Evolutionary conservation across 192 early-diverging fungal species (phyloP).

Genomic region (Mortierella antarctica): DNA sequence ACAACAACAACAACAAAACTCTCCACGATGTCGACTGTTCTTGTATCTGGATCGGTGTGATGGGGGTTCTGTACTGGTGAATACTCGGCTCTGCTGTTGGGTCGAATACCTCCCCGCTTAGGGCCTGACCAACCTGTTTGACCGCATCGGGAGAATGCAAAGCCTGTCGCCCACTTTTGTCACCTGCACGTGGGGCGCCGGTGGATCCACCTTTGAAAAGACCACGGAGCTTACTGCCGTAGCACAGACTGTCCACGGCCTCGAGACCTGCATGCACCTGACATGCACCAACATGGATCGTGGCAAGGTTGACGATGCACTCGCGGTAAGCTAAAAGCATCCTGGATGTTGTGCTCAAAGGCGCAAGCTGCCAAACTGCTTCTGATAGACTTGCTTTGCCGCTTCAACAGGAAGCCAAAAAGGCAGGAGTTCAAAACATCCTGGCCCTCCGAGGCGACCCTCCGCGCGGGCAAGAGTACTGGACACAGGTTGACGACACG

Average conservation of each 20-base stretch:
- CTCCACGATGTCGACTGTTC: slow-evolving; percentile 6
- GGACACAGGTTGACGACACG: slow-evolving; percentile 77
- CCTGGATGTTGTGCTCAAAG: not conserved
- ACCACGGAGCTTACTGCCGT: slow-evolving; percentile 78
- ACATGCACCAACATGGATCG: slow-evolving; percentile 93
- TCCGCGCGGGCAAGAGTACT: slow-evolving; percentile 81
- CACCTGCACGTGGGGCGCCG: slow-evolving; percentile 90
- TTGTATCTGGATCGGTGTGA: slow-evolving; percentile 30
- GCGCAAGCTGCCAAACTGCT: not conserved
- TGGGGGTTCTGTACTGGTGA: not conserved
- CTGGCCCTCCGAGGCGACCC: slow-evolving; percentile 88
- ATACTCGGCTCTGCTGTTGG: not conserved
- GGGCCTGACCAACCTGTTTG: slow-evolving; percentile 85
- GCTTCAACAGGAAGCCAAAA: slow-evolving; percentile 55
- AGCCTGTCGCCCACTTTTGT: slow-evolving; percentile 78
- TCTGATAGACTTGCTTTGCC: not conserved
- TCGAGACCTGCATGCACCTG: slow-evolving; percentile 87
- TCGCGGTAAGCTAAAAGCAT: slow-evolving; percentile 46
- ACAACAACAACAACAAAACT: too few relatives aligned
- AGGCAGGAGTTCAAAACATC: slow-evolving; percentile 84
- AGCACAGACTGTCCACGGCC: slow-evolving; percentile 78
- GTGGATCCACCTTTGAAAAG: slow-evolving; percentile 78
- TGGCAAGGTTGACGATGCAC: slow-evolving; percentile 78
- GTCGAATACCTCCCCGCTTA: slow-evolving; percentile 33
- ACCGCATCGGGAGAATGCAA: slow-evolving; percentile 86